phyloP scores from a whole-genome alignment of 2,329 filamentous ascomycete species.

The Neofusicoccum laricinum region DNA sequence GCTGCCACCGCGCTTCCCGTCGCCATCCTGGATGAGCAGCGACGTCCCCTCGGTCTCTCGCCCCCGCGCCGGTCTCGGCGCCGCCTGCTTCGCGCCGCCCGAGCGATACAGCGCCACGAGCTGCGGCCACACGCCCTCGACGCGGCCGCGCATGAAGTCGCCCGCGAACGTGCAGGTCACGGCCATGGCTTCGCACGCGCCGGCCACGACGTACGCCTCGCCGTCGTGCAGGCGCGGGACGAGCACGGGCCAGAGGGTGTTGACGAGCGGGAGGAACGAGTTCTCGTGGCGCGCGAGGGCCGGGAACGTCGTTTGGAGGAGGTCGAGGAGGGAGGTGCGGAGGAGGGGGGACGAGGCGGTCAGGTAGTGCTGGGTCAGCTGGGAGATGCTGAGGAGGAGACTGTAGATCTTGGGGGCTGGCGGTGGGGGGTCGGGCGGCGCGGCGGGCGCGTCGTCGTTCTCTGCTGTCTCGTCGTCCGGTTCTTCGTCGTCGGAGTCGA shows the following conservation, averaged over 20 bases:
- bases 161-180: conserved; percentile 70
- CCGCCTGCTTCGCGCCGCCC: not conserved
- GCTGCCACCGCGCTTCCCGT: not conserved
- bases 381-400: conserved; percentile 78
- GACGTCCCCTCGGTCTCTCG: not conserved
- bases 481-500: conserved; percentile 31
- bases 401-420: conserved; percentile 72
- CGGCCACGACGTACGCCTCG: conserved; percentile 66
- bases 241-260: conserved; percentile 86
- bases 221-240: conserved; percentile 63
- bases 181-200: conserved; percentile 66
- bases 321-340: conserved; percentile 71
- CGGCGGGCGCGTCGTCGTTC: conserved; percentile 30
- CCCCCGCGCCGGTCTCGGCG: not conserved
- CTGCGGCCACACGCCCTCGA: conserved; percentile 69
- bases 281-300: conserved; percentile 75
- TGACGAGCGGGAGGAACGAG: conserved; percentile 82
- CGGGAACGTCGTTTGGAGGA: conserved; percentile 70
- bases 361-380: conserved; percentile 84
- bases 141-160: conserved; percentile 73
- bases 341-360: conserved; percentile 79
- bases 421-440: conserved; percentile 53
- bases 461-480: conserved; percentile 24
- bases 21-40: not conserved
- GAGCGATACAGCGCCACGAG: conserved; percentile 36